These are phyloP conservation scores for Rhizomucor pusillus DNA, from an alignment of 371 early-diverging fungal genomes.

Conservation along the genomic window DNA sequence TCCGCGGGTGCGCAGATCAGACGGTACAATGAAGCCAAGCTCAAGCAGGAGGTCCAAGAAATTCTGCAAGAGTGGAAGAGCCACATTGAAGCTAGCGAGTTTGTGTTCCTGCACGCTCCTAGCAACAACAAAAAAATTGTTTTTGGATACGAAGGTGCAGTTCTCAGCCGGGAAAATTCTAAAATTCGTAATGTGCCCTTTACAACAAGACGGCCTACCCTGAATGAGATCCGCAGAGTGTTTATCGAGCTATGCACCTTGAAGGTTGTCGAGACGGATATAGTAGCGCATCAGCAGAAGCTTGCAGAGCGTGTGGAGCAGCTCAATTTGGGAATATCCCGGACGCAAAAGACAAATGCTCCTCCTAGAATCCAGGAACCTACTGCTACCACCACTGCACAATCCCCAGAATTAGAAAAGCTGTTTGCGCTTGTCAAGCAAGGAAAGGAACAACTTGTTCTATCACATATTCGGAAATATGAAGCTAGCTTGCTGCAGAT, in stretches of 20 bases:
- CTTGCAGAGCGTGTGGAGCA: conserved; percentile 20
- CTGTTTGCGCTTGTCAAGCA: conserved; percentile 51
- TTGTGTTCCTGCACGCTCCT: conserved; percentile 72
- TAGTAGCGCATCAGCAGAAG: conserved; percentile 26
- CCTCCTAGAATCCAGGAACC: conserved; percentile 7
- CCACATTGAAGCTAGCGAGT: conserved; percentile 48
- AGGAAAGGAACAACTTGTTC: conserved; percentile 52
- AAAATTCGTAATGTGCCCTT: conserved; percentile 73
- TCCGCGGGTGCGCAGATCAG: conserved; percentile 92
- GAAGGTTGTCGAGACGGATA: conserved; percentile 47
- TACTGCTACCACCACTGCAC: not conserved
- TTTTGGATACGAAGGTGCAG: conserved; percentile 62
- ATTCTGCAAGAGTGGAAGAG: conserved; percentile 68
- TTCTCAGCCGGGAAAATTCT: conserved; percentile 50
- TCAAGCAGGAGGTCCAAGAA: conserved; percentile 77
- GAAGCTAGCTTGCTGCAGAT: conserved; percentile 2
- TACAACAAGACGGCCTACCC: conserved; percentile 73
- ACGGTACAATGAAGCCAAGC: conserved; percentile 81
- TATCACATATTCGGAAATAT: conserved; percentile 37
- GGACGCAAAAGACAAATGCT: conserved; percentile 7
- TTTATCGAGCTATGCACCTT: conserved; percentile 51
- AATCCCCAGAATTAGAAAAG: conserved; percentile 29
- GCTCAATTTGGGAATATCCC: conserved; percentile 25
- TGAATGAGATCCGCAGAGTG: conserved; percentile 58
- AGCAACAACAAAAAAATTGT: conserved; percentile 58